Evolutionary conservation across 169 alveolate genomes (phyloP).

Genomic region (Eimeria sp.): DNA sequence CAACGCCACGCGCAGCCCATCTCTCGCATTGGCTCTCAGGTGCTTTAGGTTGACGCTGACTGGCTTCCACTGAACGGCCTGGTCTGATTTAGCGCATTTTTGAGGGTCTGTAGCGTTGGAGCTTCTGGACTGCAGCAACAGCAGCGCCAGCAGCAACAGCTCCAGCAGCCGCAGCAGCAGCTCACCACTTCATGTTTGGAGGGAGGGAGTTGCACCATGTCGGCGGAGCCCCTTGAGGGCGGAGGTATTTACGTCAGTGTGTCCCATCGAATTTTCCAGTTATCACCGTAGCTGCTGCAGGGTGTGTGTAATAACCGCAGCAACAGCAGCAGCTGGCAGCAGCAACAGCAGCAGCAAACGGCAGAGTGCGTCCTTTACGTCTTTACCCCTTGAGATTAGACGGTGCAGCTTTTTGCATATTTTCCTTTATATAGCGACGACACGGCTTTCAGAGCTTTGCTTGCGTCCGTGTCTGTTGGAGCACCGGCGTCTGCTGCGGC

Average conservation of each 20-base stretch:
- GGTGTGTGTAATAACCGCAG: background rate
- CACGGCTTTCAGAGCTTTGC: background rate
- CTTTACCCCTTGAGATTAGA: background rate
- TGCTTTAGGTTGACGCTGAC: background rate
- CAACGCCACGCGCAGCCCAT: background rate
- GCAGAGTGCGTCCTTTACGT: background rate
- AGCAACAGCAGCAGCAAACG: conserved; percentile 29
- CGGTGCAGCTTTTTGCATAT: background rate
- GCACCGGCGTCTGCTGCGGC: background rate
- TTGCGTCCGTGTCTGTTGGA: background rate
- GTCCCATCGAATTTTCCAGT: conserved; percentile 17
- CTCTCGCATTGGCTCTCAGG: background rate
- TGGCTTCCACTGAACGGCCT: background rate
- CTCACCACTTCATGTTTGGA: background rate
- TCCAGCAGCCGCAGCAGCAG: conserved; percentile 18
- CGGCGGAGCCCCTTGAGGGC: conserved; percentile 9
- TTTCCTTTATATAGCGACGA: conserved; percentile 1
- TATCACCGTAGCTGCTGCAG: conserved; percentile 20
- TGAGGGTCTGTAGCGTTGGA: background rate
- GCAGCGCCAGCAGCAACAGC: background rate
- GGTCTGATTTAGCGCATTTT: background rate
- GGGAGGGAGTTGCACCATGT: conserved; percentile 34
- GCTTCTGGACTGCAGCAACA: conserved; percentile 3
- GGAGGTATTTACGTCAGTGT: conserved; percentile 22
- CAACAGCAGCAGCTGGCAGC: conserved; percentile 3